Conservation (phyloP, 2,329 filamentous ascomycete species). For the Chaetomium sp. region DNA sequence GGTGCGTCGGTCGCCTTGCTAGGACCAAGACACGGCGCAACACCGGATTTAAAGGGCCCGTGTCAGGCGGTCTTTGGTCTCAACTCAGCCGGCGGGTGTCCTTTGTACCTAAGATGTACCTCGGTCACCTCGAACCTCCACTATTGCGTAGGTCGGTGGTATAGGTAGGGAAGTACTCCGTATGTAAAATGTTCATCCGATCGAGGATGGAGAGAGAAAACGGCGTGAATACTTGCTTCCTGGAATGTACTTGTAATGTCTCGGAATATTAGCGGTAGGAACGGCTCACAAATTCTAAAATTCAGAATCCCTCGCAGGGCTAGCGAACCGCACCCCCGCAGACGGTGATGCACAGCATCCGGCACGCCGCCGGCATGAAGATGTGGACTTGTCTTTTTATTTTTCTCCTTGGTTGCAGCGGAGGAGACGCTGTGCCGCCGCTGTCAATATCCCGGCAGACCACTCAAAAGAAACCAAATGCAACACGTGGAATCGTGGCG, state of each 20-base stretch:
- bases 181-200: not conserved
- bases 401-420: not conserved
- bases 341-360: conserved; percentile 8
- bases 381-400: not conserved
- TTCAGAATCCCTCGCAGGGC: conserved; percentile 5
- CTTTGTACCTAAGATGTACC: not conserved
- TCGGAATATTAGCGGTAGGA: conserved; percentile 2
- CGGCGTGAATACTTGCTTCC: not conserved
- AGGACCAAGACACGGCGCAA: conserved; percentile 15
- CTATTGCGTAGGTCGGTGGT: not conserved
- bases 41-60: conserved; percentile 8
- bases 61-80: not conserved
- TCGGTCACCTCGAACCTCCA: not conserved
- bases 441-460: not conserved
- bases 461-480: not conserved
- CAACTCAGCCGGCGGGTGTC: not conserved
- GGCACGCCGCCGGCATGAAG: not conserved
- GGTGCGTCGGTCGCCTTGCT: conserved; percentile 9
- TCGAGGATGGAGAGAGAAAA: not conserved
- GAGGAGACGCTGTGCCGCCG: conserved; percentile 6
- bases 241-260: conserved; percentile 12
- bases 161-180: no score
- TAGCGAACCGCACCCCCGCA: not conserved
- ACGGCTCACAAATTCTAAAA: conserved; percentile 11
- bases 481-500: conserved; percentile 1